A percentile compares a stretch with the other conserved stretches of the same genome.
phyloP scores from a whole-genome alignment of 176 grass and related monocot species.

The Lolium rigidum region DNA sequence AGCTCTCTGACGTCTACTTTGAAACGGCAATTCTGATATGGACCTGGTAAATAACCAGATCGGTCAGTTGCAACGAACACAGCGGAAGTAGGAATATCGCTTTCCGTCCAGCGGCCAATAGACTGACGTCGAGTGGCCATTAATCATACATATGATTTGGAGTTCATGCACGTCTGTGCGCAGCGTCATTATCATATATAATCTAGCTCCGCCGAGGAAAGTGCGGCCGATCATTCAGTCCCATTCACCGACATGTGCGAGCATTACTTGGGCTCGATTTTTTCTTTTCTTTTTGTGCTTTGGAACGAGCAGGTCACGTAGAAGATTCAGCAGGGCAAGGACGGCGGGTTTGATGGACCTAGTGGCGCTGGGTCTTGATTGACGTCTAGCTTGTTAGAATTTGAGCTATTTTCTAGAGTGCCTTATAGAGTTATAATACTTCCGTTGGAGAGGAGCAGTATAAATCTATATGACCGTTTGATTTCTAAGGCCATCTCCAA shows the following conservation, averaged over 20 bases:
- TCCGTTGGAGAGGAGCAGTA: no score
- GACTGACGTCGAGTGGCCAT: background rate
- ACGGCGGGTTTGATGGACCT: no score
- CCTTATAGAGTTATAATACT: no score
- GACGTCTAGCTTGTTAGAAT: no score
- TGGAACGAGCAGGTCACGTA: no score
- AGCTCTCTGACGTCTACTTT: background rate
- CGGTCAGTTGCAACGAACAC: background rate
- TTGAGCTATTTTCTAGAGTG: no score
- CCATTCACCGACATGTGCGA: conserved; percentile 1
- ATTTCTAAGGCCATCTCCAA: no score
- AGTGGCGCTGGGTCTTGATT: no score
- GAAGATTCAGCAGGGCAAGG: no score
- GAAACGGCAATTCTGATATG: background rate
- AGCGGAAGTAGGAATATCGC: background rate
- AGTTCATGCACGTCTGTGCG: background rate
- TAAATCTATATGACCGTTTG: no score
- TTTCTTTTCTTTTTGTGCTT: no score
- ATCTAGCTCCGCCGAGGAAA: background rate
- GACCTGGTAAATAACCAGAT: conserved; percentile 24
- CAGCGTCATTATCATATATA: background rate
- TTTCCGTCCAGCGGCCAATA: background rate
- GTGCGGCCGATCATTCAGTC: background rate
- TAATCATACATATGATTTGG: background rate
- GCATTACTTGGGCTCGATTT: background rate